A percentile compares a stretch with the other conserved stretches of the same genome.
phyloP scores from a whole-genome alignment of 352 stramenopile genomes.

The Phytopythium oedochilum region DNA sequence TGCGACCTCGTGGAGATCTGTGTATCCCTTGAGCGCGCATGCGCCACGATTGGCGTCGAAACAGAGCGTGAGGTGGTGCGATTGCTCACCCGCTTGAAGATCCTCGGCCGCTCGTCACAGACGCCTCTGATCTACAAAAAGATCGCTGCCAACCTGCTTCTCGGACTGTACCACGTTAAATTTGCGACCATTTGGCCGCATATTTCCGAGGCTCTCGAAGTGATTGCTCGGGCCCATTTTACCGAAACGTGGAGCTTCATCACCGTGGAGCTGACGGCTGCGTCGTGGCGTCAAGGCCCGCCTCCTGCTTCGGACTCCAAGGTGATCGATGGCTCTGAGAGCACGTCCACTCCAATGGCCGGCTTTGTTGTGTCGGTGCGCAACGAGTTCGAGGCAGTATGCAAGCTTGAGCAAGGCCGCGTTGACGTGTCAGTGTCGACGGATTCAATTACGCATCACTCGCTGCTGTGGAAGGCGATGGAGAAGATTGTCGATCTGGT shows the following conservation, averaged over 20 bases:
- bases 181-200: conserved; percentile 86
- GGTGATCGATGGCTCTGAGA: conserved; percentile 4
- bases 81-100: conserved; percentile 74
- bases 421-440: conserved; percentile 43
- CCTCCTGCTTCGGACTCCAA: neutral
- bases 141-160: conserved; percentile 63
- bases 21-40: conserved; percentile 60
- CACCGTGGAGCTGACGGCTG: conserved; percentile 39
- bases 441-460: conserved; percentile 70
- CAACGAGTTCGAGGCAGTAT: conserved; percentile 45
- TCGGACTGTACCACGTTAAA: conserved; percentile 87
- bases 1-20: conserved; percentile 69
- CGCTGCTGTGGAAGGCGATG: conserved; percentile 76
- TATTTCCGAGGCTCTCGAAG: conserved; percentile 64
- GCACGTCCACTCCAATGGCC: conserved; percentile 3
- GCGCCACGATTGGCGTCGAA: conserved; percentile 48
- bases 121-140: conserved; percentile 78
- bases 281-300: conserved; percentile 31
- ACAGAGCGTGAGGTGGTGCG: conserved; percentile 83
- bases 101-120: conserved; percentile 62
- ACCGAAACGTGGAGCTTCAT: conserved; percentile 58
- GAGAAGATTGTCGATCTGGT: conserved; percentile 68
- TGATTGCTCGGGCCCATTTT: conserved; percentile 47
- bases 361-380: conserved; percentile 5
- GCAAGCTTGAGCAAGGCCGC: conserved; percentile 46